Conservation (phyloP, 2,329 filamentous ascomycete genomes). For the Ceratocystis huliohia region DNA sequence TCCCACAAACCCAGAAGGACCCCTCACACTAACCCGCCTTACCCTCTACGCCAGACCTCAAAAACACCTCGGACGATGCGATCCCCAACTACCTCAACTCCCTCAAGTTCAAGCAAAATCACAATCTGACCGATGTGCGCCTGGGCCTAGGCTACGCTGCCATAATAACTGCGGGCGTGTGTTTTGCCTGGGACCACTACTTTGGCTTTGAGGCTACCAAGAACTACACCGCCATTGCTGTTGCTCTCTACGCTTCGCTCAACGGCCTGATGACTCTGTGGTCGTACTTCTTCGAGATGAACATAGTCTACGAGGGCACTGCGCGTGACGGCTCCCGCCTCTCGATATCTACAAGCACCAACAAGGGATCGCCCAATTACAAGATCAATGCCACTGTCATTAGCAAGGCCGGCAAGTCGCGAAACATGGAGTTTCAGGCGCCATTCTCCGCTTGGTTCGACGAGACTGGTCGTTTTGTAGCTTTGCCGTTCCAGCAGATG, state of each 20-base stretch:
- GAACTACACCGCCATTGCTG: conserved; percentile 64
- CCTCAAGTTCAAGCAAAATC: conserved; percentile 70
- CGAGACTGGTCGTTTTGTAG: conserved; percentile 55
- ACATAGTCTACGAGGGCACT: conserved; percentile 65
- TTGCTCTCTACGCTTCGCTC: conserved; percentile 63
- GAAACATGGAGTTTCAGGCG: conserved; percentile 43
- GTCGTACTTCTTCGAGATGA: conserved; percentile 73
- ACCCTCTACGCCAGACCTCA: conserved; percentile 54
- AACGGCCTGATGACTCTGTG: conserved; percentile 71
- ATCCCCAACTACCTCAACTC: conserved; percentile 86
- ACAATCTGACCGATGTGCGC: conserved; percentile 69
- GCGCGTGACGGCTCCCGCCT: conserved; percentile 54
- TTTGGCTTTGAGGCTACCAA: conserved; percentile 81
- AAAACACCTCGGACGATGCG: conserved; percentile 92
- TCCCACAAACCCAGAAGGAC: neutral
- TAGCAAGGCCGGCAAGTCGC: conserved; percentile 29
- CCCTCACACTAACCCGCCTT: conserved; percentile 4
- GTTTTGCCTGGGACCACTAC: conserved; percentile 86
- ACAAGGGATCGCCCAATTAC: conserved; percentile 75
- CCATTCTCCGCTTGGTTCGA: conserved; percentile 71
- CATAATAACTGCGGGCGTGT: conserved; percentile 65
- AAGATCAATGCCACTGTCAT: conserved; percentile 53
- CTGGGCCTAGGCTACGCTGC: conserved; percentile 72
- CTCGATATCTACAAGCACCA: conserved; percentile 55
- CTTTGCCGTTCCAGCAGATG: conserved; percentile 65